Base-by-base conservation (phyloP, 768 basidiomycete species). In the Kwoniella botswanensis region DNA sequence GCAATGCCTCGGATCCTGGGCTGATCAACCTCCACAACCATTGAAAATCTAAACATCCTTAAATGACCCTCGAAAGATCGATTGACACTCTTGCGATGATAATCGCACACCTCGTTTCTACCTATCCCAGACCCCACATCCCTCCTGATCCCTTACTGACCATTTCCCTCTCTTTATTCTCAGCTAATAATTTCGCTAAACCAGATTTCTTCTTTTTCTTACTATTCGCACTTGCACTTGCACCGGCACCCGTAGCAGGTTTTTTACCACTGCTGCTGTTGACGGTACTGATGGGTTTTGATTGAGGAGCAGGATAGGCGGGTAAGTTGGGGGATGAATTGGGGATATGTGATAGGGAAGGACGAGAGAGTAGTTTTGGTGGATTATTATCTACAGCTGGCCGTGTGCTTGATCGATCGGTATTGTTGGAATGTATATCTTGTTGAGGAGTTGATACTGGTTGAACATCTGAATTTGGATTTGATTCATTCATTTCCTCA, bases 111-210 rank as follows among this genome's bases (percentile, higher is more conserved):
- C 15, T 18, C 13, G 9, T 43, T 56, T 26, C 15, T 66, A 5
- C 13, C 52, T 69, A 79, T 61, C 79, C 79, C 22, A 80, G 35
- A 22, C 60, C 67, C 67, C 67, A 68, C 67, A 68, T 55, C 4
- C 22, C 74, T 66, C 79, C 79, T 74, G 15, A 26, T 59, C 50
- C 74, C 69, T 66, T 53, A 46, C 60, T 69, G 18, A 29, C 21
- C 13, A 57, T 53, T 42, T 72, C 69, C 59, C 77, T 44, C 42
- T 71, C 78, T 58, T 79, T 77, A 50, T 72, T 74, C 73, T 79
- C 76, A 42, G 79, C 79, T 60, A 81, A 70, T 1, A 81, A 64
- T 64, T 81, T 81, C 15, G 76, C 75, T 61, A 81, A 66, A 26
- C 78, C 79, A 6, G 71, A 73, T 57, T 67, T 74, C 67, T 80